phyloP scores from a whole-genome alignment of 176 grass and related monocot species.

The Oryza brachyantha region DNA sequence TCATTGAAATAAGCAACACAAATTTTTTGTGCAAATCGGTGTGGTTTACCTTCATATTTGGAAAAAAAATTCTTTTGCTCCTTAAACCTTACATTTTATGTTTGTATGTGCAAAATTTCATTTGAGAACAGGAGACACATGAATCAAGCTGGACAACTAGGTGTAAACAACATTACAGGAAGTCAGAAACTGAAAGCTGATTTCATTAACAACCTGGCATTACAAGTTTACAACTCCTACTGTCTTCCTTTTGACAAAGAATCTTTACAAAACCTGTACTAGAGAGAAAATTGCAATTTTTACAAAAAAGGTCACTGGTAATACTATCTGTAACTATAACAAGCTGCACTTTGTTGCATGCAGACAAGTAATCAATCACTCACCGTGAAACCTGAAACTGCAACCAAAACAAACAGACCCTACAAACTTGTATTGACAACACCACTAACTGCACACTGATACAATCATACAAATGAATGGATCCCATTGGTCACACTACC shows the following conservation, averaged over 20 bases:
- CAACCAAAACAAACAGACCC: not conserved
- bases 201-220: not conserved
- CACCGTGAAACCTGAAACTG: not conserved
- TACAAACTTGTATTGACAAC: not conserved
- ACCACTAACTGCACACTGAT: slow-evolving; percentile 27
- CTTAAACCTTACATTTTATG: not conserved
- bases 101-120: not conserved
- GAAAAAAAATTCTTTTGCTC: too few species aligned
- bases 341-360: not conserved
- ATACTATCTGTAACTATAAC: not conserved
- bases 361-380: slow-evolving; percentile 12
- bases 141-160: too few species aligned
- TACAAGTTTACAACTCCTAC: slow-evolving; percentile 4
- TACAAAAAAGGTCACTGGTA: slow-evolving; percentile 3
- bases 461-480: not conserved
- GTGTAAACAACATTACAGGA: not conserved
- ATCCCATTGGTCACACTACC: not conserved
- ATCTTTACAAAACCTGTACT: slow-evolving; percentile 12
- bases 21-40: too few species aligned
- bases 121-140: not conserved
- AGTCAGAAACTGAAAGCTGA: not conserved
- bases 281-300: not conserved
- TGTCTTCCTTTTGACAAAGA: slow-evolving; percentile 13
- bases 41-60: too few species aligned
- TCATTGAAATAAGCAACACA: too few species aligned